Evolutionary conservation across 257 asterid species (phyloP), one percentile per base, ranked within the genome.

Genomic region (Coffea eugenioides): DNA sequence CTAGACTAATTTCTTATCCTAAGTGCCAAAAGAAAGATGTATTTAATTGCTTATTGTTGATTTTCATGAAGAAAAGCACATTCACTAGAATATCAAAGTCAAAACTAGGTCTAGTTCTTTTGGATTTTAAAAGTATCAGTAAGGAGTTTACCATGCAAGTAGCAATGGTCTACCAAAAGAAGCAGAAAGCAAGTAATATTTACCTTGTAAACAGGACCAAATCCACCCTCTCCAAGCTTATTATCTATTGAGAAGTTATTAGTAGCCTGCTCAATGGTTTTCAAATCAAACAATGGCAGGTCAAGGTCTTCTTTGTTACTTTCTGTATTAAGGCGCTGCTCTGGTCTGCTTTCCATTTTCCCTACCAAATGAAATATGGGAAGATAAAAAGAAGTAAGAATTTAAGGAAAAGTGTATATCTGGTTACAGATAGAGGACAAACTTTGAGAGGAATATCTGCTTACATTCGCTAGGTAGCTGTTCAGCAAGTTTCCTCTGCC

Each of bases 191-290:
- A 31, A 31, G 31, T 31, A 31, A 31, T 31, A 31, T 12, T 18
- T 56, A 16, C 62, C 62, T 56, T 51, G 15, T 51, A 13, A 51
- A 51, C 62, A 56, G n/a, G 62, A 71, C 92, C 92, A 79, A 79
- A 89, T 78, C 92, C 91, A 78, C 91, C 94, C 80, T 89, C 84
- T 66, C 92, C 94, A 62, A 89, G 85, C 88, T 76, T 83, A 69
- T 86, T 87, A 27, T 20, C 69, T 0, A 7, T 10, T 15, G 92
- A 79, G 79, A 90, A 90, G 79, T 79, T 67, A 54, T 86, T 74
- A 12, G 94, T 85, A 52, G 90, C 92, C 48, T 80, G 52, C 1
- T 39, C 18, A 20, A 87, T 15, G 11, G 83, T 75, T 16, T 75
- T 18, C 43, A 87, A 80, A 31, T 79, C 87, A 75, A 87, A 74